Percentiles rank a stretch among this genome's conserved stretches.
phyloP scores from a whole-genome alignment of 2,329 filamentous ascomycete species.

The Pestalotiopsis sp. region DNA sequence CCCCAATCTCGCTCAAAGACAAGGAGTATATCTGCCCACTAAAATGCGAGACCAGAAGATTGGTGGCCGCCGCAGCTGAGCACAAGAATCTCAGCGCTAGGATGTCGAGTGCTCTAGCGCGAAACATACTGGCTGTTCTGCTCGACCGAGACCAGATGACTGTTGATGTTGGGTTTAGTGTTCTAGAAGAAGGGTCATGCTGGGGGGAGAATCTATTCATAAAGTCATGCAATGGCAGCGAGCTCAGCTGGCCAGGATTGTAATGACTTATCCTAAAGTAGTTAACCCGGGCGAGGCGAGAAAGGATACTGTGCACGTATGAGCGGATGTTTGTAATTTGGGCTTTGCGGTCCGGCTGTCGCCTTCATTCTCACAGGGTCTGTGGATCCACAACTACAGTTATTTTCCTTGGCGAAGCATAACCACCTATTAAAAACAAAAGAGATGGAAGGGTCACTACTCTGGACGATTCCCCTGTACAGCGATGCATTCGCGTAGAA shows the following conservation, averaged over 20 bases:
- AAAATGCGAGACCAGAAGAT: conserved; percentile 41
- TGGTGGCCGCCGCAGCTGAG: conserved; percentile 27
- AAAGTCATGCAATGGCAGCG: background rate
- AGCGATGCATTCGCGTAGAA: background rate
- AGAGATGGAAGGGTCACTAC: background rate
- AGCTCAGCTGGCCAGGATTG: background rate
- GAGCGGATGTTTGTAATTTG: background rate
- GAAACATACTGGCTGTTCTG: background rate
- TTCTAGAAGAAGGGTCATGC: background rate
- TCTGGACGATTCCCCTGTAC: no score
- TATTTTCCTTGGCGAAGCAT: background rate
- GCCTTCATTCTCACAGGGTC: background rate
- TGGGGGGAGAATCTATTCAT: background rate
- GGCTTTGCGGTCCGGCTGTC: background rate
- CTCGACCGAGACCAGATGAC: background rate
- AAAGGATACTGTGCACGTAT: background rate
- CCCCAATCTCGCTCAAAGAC: conserved; percentile 26
- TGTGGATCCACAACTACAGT: background rate
- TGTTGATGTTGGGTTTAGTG: background rate
- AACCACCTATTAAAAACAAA: background rate
- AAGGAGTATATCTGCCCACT: conserved; percentile 42
- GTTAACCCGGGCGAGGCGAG: background rate
- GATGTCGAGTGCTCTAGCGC: background rate
- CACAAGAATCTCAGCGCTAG: background rate
- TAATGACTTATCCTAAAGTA: background rate